These are phyloP conservation scores for Ormosia emarginata DNA, from an alignment of 306 rosid genomes.

Conservation along the genomic window DNA sequence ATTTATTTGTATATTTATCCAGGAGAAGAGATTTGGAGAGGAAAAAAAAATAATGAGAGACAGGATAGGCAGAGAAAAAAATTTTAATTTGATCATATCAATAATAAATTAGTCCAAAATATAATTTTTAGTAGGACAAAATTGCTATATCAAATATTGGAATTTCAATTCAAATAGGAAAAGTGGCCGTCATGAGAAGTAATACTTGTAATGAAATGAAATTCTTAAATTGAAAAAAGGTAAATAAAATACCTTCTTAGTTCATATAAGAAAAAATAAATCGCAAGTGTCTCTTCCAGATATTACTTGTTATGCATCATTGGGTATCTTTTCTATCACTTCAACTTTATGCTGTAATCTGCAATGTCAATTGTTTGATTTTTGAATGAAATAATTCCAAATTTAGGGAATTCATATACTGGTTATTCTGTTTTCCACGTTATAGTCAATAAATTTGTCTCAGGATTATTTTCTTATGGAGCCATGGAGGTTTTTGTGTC, in stretches of 20 bases:
- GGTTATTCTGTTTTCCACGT: background rate
- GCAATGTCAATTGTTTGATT: background rate
- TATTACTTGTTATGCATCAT: background rate
- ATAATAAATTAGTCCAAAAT: background rate
- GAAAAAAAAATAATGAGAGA: background rate
- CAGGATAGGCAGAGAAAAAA: slow-evolving; percentile 7
- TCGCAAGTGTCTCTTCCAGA: background rate
- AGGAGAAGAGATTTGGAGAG: background rate
- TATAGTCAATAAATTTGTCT: background rate
- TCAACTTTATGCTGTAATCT: background rate
- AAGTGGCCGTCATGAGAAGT: background rate
- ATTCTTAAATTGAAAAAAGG: background rate
- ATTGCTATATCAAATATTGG: background rate
- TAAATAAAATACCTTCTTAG: background rate
- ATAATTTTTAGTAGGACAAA: background rate
- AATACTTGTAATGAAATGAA: background rate
- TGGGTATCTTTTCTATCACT: background rate
- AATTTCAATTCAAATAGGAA: background rate
- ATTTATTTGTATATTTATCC: slow-evolving; percentile 1
- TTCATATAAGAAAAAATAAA: background rate
- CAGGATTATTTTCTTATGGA: background rate
- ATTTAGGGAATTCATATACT: background rate
- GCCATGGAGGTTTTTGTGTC: background rate
- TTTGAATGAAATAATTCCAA: background rate
- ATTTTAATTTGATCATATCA: background rate